phyloP scores from a whole-genome alignment of 306 rosid genomes.

The Pueraria montana region DNA sequence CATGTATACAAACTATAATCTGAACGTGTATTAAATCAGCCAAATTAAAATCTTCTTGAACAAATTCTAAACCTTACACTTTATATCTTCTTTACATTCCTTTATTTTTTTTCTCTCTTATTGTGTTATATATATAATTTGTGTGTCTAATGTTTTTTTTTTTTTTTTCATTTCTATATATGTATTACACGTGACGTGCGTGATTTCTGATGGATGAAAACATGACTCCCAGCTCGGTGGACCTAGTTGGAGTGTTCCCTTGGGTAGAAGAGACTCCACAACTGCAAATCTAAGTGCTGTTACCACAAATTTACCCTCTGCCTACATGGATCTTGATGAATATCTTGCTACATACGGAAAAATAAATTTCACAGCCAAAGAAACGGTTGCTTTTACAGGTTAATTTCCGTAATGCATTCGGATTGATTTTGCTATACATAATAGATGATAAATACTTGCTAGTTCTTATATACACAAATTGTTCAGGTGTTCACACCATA shows the following conservation, averaged over 20 bases:
- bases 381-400: conserved; percentile 54
- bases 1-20: too few relatives aligned
- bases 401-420: background rate
- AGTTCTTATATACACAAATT: background rate
- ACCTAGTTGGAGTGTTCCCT: conserved; percentile 41
- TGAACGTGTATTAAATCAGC: too few relatives aligned
- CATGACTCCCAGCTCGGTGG: conserved; percentile 58
- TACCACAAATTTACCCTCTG: conserved; percentile 46
- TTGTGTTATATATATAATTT: too few relatives aligned
- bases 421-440: background rate
- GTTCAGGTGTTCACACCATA: conserved; percentile 61
- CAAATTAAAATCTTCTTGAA: too few relatives aligned
- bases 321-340: conserved; percentile 45
- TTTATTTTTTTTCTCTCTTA: too few relatives aligned
- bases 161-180: too few relatives aligned
- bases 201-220: background rate
- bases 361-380: conserved; percentile 49
- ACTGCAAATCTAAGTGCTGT: background rate
- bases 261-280: conserved; percentile 34
- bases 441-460: too few relatives aligned
- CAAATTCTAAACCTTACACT: too few relatives aligned
- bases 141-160: too few relatives aligned
- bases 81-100: too few relatives aligned
- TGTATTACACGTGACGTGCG: too few relatives aligned
- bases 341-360: conserved; percentile 55